Conservation (phyloP, 805 yeast genomes). For the Wickerhamiella slavikovae region DNA sequence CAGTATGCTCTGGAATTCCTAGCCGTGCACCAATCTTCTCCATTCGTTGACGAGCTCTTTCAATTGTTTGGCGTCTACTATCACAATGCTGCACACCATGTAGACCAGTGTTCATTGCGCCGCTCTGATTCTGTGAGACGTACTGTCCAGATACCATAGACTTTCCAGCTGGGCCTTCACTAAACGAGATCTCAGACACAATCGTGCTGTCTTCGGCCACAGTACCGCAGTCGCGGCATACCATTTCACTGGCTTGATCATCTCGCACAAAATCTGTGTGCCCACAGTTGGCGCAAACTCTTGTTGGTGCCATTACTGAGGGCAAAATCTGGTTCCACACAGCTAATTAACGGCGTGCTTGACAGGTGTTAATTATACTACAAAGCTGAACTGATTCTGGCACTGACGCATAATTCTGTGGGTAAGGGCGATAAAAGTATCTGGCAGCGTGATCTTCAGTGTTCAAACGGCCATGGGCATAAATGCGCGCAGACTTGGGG, state of each 20-base stretch:
- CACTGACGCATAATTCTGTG: too few species aligned
- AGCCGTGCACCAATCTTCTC: constrained; percentile 62
- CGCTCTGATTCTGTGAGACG: constrained; percentile 67
- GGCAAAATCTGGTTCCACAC: too few species aligned
- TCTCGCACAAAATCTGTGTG: constrained; percentile 7
- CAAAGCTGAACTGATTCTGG: too few species aligned
- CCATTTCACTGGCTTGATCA: constrained; percentile 28
- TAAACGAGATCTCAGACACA: constrained; percentile 87
- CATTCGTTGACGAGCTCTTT: constrained; percentile 64
- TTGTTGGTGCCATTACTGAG: constrained; percentile 1
- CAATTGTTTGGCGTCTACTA: constrained; percentile 72
- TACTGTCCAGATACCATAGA: constrained; percentile 92
- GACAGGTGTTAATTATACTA: too few species aligned
- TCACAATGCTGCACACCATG: constrained; percentile 26
- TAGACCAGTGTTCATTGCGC: constrained; percentile 47
- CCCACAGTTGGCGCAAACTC: constrained; percentile 9
- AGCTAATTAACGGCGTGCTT: too few species aligned
- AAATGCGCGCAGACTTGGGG: too few species aligned
- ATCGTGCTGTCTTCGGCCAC: constrained; percentile 86
- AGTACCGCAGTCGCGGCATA: constrained; percentile 67
- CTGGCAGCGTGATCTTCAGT: too few species aligned
- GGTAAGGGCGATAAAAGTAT: too few species aligned
- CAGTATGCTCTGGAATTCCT: constrained; percentile 60
- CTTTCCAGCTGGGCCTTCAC: constrained; percentile 82
- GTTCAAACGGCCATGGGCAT: too few species aligned